These are phyloP conservation scores for Salix udensis DNA, from an alignment of 345 rosid species.

Conservation along the genomic window DNA sequence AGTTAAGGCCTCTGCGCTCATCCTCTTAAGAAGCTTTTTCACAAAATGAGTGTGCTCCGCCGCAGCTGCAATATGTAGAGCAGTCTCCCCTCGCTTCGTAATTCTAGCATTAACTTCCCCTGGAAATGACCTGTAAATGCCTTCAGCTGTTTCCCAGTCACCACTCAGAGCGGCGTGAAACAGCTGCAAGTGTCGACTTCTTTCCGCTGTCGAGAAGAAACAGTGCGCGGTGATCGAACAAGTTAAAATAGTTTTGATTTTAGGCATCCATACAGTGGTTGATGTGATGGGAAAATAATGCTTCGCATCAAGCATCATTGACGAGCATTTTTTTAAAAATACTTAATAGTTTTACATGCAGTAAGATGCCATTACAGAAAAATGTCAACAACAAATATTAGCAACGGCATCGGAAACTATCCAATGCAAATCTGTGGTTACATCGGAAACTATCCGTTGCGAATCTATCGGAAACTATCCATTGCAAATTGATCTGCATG, in stretches of 20 bases:
- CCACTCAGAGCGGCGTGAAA: conserved; percentile 12
- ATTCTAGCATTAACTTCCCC: background rate
- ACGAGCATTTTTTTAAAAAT: too few relatives aligned
- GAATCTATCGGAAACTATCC: too few relatives aligned
- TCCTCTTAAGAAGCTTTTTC: background rate
- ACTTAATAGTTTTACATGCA: too few relatives aligned
- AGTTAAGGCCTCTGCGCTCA: background rate
- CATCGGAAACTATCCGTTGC: too few relatives aligned
- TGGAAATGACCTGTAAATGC: background rate
- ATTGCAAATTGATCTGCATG: too few relatives aligned
- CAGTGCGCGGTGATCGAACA: background rate
- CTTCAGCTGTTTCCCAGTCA: conserved; percentile 1
- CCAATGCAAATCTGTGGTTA: too few relatives aligned
- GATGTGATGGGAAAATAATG: too few relatives aligned
- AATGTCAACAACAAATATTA: too few relatives aligned
- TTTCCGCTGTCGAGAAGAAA: background rate
- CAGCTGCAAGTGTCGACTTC: background rate
- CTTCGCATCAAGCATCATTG: too few relatives aligned
- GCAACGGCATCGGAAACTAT: too few relatives aligned
- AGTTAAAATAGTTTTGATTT: background rate
- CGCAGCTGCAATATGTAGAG: conserved; percentile 19
- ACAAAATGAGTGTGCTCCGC: background rate
- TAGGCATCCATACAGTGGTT: too few relatives aligned
- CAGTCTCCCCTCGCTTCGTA: conserved; percentile 7
- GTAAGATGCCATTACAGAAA: too few relatives aligned